These are phyloP conservation scores for Gymnopilus dilepis DNA, from an alignment of 768 basidiomycete species.

Conservation along the genomic window DNA sequence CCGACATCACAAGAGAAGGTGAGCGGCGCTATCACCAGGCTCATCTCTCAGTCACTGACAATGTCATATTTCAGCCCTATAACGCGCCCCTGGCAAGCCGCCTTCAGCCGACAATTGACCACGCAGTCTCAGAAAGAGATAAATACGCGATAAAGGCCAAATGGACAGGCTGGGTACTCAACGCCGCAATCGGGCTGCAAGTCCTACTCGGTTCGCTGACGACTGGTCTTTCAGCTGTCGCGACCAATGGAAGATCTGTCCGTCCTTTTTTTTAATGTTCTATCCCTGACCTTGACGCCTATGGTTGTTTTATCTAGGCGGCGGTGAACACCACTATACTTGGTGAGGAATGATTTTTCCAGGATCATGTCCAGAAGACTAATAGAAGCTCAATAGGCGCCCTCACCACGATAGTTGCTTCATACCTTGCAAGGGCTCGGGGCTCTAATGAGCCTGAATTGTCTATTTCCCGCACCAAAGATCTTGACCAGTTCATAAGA, in stretches of 20 bases:
- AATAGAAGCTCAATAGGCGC: slow-evolving; percentile 46
- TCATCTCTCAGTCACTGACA: neutral
- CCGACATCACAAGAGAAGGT: neutral
- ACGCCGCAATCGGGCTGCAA: slow-evolving; percentile 63
- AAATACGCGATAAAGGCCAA: slow-evolving; percentile 15
- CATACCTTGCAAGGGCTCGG: slow-evolving; percentile 71
- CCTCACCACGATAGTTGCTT: slow-evolving; percentile 66
- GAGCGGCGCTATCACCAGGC: neutral
- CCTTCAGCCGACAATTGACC: slow-evolving; percentile 10
- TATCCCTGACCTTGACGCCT: neutral
- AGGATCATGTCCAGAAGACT: neutral
- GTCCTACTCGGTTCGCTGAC: slow-evolving; percentile 71
- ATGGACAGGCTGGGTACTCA: slow-evolving; percentile 26
- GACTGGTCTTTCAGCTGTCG: slow-evolving; percentile 60
- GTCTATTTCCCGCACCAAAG: slow-evolving; percentile 56
- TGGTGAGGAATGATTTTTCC: slow-evolving; percentile 31
- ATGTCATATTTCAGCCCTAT: neutral
- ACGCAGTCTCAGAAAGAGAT: slow-evolving; percentile 6
- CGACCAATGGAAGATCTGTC: slow-evolving; percentile 45
- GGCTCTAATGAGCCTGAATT: slow-evolving; percentile 72
- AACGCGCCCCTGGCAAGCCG: neutral
- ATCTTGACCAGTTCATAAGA: slow-evolving; percentile 69
- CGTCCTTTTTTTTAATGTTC: slow-evolving; percentile 16
- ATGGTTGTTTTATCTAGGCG: slow-evolving; percentile 27
- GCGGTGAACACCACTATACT: slow-evolving; percentile 42